Evolutionary conservation across 2,329 filamentous ascomycete genomes (phyloP).

Genomic region (Alternaria arbusti): DNA sequence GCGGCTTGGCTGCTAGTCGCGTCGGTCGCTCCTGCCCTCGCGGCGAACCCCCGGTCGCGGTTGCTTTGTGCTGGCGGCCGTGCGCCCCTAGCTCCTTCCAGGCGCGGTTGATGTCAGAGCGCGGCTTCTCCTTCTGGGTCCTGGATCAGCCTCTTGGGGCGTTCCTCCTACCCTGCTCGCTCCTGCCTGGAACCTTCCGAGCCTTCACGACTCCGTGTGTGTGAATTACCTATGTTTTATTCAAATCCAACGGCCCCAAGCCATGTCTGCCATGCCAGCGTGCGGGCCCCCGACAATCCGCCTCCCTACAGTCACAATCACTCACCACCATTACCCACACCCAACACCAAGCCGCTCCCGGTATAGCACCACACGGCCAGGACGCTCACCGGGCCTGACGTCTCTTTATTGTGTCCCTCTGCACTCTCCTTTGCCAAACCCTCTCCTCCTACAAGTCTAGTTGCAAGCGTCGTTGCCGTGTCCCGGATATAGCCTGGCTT

Average conservation of each 20-base stretch:
- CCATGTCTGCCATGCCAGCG: slow-evolving; percentile 42
- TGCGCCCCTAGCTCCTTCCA: slow-evolving; percentile 26
- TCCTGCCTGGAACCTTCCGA: slow-evolving; percentile 47
- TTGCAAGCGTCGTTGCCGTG: slow-evolving; percentile 22
- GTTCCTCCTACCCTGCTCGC: slow-evolving; percentile 29
- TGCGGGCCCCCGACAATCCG: slow-evolving; percentile 37
- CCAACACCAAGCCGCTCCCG: slow-evolving; percentile 19
- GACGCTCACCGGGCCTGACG: slow-evolving; percentile 12
- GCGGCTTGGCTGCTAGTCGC: slow-evolving; percentile 11
- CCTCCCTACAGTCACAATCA: slow-evolving; percentile 18
- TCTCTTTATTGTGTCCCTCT: slow-evolving; percentile 27
- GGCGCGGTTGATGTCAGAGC: slow-evolving; percentile 48
- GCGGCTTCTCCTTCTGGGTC: slow-evolving; percentile 47
- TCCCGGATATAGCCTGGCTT: slow-evolving; percentile 39
- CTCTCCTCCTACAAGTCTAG: slow-evolving; percentile 7
- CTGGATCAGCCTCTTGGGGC: slow-evolving; percentile 49
- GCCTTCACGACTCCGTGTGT: slow-evolving; percentile 38
- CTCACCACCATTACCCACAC: slow-evolving; percentile 6
- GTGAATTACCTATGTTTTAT: slow-evolving; percentile 50
- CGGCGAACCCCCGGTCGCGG: slow-evolving; percentile 20
- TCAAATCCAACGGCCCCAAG: slow-evolving; percentile 49
- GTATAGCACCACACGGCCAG: slow-evolving; percentile 13
- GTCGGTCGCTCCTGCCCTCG: slow-evolving; percentile 8
- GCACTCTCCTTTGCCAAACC: slow-evolving; percentile 25
- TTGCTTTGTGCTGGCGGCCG: slow-evolving; percentile 29